Base-by-base conservation (phyloP, 805 yeast species). In the Ogataea salicorniae region DNA sequence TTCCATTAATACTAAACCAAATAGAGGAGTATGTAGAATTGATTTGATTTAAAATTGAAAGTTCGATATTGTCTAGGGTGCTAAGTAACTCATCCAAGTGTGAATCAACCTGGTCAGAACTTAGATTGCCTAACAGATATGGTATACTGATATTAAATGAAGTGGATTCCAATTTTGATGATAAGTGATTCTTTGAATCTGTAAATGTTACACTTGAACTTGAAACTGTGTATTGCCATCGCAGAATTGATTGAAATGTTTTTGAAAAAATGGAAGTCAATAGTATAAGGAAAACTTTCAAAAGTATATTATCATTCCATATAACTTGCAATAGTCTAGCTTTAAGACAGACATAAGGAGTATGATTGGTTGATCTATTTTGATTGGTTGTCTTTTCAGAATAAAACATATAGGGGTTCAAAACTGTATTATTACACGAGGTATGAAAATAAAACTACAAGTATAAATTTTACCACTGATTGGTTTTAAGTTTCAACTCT, bases 311-410 rank as follows among this genome's bases (percentile, higher is more conserved):
- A 9, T 26, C 11, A 39, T 49, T 53, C 55, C 52, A 54, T 14
- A 58, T 14, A 16, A 50, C 42, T 14, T 49, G 56, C 6, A 54
- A 8, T 57, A 56, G 53, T 41, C 61, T 51, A 7, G 64, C 51
- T 43, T 56, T 58, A 37, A 60, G 42, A 45, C 64, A 57, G 16
- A 58, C 51, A 37, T 60, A 60, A 2, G 60, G 52, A 1, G 63
- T 59, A 5, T 53, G 50, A 23, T 43, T 45, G 4, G 51, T 46
- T 2, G 59, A 43, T 43, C 63, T 37, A 45, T 59, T 59, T 38
- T 53, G 54, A n/a, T 56, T 53, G 5, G 60, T 53, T 2, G 58
- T 56, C 23, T 46, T 46, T 42, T 46, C 42, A 33, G 47, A 46
- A 23, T 38, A 34, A 18, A 33, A 46, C 46, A 43, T 46, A 13